Evolutionary conservation across 768 basidiomycete genomes (phyloP).

Genomic region (Termitomyces sp.): DNA sequence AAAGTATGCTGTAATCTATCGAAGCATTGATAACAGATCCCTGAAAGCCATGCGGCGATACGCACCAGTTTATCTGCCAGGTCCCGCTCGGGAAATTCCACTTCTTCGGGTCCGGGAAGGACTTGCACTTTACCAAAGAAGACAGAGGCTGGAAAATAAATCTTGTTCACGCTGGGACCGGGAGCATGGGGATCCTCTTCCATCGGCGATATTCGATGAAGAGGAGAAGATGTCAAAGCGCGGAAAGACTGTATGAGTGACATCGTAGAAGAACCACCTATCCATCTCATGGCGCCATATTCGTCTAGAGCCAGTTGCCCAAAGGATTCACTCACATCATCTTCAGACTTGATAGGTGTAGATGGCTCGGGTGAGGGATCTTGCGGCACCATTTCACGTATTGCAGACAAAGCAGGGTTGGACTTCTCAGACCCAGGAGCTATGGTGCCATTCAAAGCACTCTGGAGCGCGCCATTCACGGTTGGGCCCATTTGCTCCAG

Average conservation of each 20-base stretch:
- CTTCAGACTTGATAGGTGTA: conserved; percentile 51
- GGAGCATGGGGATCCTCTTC: conserved; percentile 78
- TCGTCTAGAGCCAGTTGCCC: conserved; percentile 87
- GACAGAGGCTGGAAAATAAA: conserved; percentile 84
- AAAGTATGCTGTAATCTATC: conserved; percentile 83
- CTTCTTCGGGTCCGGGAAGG: conserved; percentile 78
- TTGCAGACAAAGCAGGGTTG: conserved; percentile 27
- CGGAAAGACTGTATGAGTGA: conserved; percentile 86
- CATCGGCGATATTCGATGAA: conserved; percentile 77
- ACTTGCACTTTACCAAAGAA: conserved; percentile 85
- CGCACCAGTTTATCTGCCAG: conserved; percentile 81
- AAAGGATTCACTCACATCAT: conserved; percentile 80
- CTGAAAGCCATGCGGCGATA: conserved; percentile 15
- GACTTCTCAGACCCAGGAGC: conserved; percentile 29
- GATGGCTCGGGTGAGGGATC: conserved; percentile 29
- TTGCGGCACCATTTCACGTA: conserved; percentile 31
- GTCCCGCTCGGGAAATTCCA: conserved; percentile 81
- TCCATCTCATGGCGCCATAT: conserved; percentile 88
- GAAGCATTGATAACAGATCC: conserved; percentile 16
- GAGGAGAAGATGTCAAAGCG: conserved; percentile 64
- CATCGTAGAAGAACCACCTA: conserved; percentile 89
- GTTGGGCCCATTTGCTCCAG: conserved; percentile 66
- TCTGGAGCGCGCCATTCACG: conserved; percentile 32
- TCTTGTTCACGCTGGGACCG: conserved; percentile 74
- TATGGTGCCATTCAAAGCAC: conserved; percentile 24